These are phyloP conservation scores for Wickerhamiella sergipiensis DNA, from an alignment of 805 yeast genomes.

Conservation along the genomic window DNA sequence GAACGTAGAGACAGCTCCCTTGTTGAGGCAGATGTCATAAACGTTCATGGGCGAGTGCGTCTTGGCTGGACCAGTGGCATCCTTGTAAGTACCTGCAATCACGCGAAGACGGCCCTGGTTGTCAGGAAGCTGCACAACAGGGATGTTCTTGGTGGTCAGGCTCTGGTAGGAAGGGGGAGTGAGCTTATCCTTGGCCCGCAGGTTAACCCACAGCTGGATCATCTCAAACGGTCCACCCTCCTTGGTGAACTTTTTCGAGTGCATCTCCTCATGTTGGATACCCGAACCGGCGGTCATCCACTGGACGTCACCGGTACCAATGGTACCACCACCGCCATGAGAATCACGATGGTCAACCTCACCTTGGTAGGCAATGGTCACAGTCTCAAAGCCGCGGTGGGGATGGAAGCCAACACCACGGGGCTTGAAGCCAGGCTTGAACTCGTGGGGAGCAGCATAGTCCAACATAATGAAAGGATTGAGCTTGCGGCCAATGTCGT, in stretches of 20 bases:
- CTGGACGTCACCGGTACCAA: slow-evolving; percentile 71
- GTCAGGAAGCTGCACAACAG: slow-evolving; percentile 42
- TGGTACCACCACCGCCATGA: slow-evolving; percentile 62
- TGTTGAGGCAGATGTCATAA: slow-evolving; percentile 49
- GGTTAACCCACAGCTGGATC: slow-evolving; percentile 78
- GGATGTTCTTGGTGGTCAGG: slow-evolving; percentile 52
- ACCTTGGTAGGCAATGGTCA: slow-evolving; percentile 51
- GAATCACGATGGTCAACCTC: slow-evolving; percentile 71
- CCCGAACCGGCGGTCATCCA: slow-evolving; percentile 91
- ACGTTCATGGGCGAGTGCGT: slow-evolving; percentile 74
- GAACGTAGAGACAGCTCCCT: slow-evolving; percentile 54
- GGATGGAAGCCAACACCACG: slow-evolving; percentile 35
- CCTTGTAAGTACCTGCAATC: slow-evolving; percentile 63
- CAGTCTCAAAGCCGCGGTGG: slow-evolving; percentile 68
- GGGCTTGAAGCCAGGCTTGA: slow-evolving; percentile 5
- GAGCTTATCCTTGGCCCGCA: slow-evolving; percentile 49
- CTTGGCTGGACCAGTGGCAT: slow-evolving; percentile 55
- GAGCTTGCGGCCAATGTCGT: slow-evolving; percentile 3
- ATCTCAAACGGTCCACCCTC: slow-evolving; percentile 41
- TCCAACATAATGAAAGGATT: slow-evolving; percentile 11
- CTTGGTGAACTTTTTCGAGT: slow-evolving; percentile 10
- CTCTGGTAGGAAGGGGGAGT: slow-evolving; percentile 66
- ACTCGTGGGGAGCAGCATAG: slow-evolving; percentile 8
- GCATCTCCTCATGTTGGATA: slow-evolving; percentile 71
- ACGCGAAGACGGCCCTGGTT: slow-evolving; percentile 57